Base-by-base conservation (phyloP, 208 protist species). In the Crithidia mellificae region DNA sequence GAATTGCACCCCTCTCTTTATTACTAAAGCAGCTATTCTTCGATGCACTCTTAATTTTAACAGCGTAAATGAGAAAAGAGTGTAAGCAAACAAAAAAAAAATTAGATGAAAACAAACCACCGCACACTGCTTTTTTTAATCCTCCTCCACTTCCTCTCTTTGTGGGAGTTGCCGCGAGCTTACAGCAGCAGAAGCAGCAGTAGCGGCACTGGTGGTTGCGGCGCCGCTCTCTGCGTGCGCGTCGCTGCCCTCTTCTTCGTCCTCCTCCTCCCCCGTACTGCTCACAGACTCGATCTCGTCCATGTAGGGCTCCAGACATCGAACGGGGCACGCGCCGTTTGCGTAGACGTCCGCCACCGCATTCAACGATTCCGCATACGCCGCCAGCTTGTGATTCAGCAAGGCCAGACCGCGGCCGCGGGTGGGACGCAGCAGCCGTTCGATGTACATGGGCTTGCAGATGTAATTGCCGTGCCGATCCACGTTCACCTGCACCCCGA, bases 361-460 rank as follows among this genome's bases (percentile, higher is more conserved):
- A 63, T 92, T 90, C n/a, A 92, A 71, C 7, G 84, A 92, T 24
- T 66, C 63, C 4, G 79, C 78, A 55, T 92, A 92, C 9, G 87
- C 81, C 0, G 65, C 39, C 38, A 92, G 74, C 47, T 74, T 78
- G 64, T 90, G 87, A 57, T 84, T 89, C 4, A 34, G 24, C 32
- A 90, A 43, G 9, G 72, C 81, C 8, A 86, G 77, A 0, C 83
- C 81, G 8, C 51, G 72, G 2, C 86, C 80, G 11, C 70, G 46
- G 20, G 78, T 89, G 2, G 85, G 90, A 11, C 80, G 77, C 52
- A 92, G 81, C 32, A 87, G 50, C 2, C 78, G 83, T 58, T 95
- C 90, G n/a, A 95, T 85, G 39, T 80, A 86, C 78, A 84, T 93
- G 0, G 90, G 90, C 65, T 90, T 79, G 63, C 78, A 90, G 30